A percentile compares a stretch with the other conserved stretches of the same genome.
These are phyloP conservation scores for Cinnamomum chago DNA, from an alignment of 164 flowering plant species.

Conservation along the genomic window DNA sequence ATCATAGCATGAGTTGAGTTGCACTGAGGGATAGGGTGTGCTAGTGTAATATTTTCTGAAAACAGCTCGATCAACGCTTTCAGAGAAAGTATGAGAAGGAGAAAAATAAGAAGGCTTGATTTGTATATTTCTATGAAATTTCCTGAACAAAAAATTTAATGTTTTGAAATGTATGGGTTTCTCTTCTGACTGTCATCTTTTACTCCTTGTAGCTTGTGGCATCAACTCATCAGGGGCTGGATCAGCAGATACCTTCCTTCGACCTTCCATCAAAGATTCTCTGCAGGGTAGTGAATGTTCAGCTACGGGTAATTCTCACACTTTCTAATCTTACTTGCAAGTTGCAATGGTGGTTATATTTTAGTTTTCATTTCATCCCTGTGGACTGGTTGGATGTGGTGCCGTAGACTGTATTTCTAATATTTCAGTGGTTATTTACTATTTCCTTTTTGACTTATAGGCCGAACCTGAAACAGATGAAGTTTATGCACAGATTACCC, in stretches of 20 bases:
- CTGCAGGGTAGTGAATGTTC: slow-evolving; percentile 78
- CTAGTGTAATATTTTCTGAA: too few relatives aligned
- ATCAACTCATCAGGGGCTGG: slow-evolving; percentile 67
- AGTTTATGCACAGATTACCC: slow-evolving; percentile 38
- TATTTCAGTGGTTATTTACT: not conserved
- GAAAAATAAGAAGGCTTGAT: not conserved
- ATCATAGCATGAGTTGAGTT: too few relatives aligned
- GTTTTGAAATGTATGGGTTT: not conserved
- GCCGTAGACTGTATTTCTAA: too few relatives aligned
- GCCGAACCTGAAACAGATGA: slow-evolving; percentile 40
- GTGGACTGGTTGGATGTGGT: not conserved
- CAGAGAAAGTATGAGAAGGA: too few relatives aligned
- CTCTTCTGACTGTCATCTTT: not conserved
- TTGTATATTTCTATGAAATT: too few relatives aligned
- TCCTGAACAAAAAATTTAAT: not conserved
- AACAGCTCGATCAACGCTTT: too few relatives aligned
- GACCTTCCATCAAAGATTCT: slow-evolving; percentile 81
- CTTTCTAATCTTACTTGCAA: not conserved
- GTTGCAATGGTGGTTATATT: not conserved
- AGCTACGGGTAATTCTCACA: slow-evolving; percentile 53
- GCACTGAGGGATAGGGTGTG: too few relatives aligned
- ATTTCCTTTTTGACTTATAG: slow-evolving; percentile 17
- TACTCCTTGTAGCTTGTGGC: slow-evolving; percentile 69
- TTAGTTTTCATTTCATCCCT: not conserved
- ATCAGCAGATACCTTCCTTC: slow-evolving; percentile 81